phyloP scores from a whole-genome alignment of 768 basidiomycete genomes.

The Suillus ampliporus region DNA sequence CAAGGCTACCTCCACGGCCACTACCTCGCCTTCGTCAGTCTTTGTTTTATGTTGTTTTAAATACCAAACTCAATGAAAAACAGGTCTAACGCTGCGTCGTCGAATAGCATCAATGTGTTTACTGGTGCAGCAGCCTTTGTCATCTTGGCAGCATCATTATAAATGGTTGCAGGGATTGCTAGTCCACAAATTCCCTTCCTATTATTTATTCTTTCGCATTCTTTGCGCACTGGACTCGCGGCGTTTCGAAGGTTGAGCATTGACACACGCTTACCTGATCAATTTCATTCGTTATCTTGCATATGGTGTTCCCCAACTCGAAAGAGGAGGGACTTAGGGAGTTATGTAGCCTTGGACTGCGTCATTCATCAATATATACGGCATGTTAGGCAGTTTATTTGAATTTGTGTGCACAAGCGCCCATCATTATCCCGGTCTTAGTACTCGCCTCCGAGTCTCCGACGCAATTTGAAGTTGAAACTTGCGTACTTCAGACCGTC shows the following conservation, averaged over 20 bases:
- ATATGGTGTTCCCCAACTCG: background rate
- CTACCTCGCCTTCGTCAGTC: slow-evolving; percentile 18
- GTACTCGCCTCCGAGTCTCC: background rate
- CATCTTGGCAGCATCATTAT: slow-evolving; percentile 21
- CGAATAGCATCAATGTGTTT: slow-evolving; percentile 16
- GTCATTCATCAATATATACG: background rate
- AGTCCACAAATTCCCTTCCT: no score
- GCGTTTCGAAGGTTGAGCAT: background rate
- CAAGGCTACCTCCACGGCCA: slow-evolving; percentile 18
- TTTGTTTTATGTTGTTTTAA: background rate
- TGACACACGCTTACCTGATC: background rate
- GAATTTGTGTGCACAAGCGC: slow-evolving; percentile 7
- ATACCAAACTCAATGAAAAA: background rate
- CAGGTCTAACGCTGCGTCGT: slow-evolving; percentile 11
- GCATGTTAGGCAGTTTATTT: slow-evolving; percentile 6
- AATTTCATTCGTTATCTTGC: background rate
- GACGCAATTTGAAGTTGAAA: slow-evolving; percentile 3
- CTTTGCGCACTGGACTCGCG: background rate
- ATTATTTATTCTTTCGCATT: slow-evolving; percentile 8
- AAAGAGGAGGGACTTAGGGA: background rate
- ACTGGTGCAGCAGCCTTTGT: slow-evolving; percentile 17
- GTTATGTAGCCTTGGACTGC: background rate
- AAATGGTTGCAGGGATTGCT: background rate
- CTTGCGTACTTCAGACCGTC: slow-evolving; percentile 1
- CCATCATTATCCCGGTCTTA: background rate